Evolutionary conservation across 164 flowering plant genomes (phyloP).

Genomic region (Aristolochia fimbriata): DNA sequence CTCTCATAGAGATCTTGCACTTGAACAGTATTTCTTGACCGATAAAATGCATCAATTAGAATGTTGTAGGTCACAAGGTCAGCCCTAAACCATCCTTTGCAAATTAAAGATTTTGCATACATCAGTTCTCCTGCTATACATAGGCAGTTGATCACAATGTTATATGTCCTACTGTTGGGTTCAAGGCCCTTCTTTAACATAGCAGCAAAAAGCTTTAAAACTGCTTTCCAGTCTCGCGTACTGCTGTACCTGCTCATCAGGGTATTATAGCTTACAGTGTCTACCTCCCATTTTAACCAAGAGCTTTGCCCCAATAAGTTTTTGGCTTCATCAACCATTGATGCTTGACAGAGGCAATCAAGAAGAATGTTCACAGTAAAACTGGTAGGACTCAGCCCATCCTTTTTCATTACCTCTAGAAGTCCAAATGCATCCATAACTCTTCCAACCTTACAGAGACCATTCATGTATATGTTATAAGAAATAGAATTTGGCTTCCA

Average conservation of each 20-base stretch:
- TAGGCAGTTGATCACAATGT: slow-evolving; percentile 6
- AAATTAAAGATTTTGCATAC: slow-evolving; percentile 4
- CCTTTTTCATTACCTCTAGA: slow-evolving; percentile 1
- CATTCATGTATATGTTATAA: slow-evolving; percentile 6
- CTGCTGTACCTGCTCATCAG: slow-evolving; percentile 1
- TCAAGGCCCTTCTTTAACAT: not conserved
- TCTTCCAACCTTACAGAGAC: slow-evolving; percentile 4
- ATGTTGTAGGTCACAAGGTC: slow-evolving; percentile 6
- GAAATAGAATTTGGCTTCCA: slow-evolving; percentile 9
- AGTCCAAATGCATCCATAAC: not conserved
- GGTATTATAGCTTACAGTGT: slow-evolving; percentile 3
- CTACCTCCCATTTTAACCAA: not conserved
- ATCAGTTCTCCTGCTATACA: slow-evolving; percentile 5
- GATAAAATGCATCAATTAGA: slow-evolving; percentile 1
- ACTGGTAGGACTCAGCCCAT: slow-evolving; percentile 5
- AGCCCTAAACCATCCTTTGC: not conserved
- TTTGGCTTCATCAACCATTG: slow-evolving; percentile 2
- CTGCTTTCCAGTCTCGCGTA: not conserved
- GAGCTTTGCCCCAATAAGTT: not conserved
- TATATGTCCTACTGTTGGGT: not conserved
- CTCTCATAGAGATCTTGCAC: slow-evolving; percentile 1
- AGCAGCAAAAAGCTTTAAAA: not conserved
- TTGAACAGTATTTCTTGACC: not conserved
- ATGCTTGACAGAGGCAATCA: slow-evolving; percentile 5
- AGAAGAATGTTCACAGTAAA: slow-evolving; percentile 6